Evolutionary conservation across 345 rosid genomes (phyloP).

Genomic region (Carallia brachiata): DNA sequence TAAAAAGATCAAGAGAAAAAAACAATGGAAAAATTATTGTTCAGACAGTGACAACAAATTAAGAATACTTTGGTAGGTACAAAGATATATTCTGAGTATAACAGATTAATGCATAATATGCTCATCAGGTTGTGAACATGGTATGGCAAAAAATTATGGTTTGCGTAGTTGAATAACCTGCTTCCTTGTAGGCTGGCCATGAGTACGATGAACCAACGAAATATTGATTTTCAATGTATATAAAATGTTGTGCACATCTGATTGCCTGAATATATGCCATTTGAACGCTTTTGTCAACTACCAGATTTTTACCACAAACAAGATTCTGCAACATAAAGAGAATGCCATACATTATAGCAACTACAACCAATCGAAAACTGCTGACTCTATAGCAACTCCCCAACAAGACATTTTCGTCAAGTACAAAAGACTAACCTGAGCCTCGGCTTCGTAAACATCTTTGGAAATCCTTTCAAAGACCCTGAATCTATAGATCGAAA

Average conservation of each 20-base stretch:
- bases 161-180: slow-evolving; percentile 45
- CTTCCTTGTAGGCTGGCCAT: slow-evolving; percentile 73
- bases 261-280: slow-evolving; percentile 88
- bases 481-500: slow-evolving; percentile 86
- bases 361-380: not conserved
- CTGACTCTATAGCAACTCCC: not conserved
- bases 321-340: slow-evolving; percentile 56
- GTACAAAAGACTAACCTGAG: slow-evolving; percentile 40
- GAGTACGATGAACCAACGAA: slow-evolving; percentile 85
- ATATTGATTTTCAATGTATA: slow-evolving; percentile 87
- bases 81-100: too few species aligned
- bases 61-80: too few species aligned
- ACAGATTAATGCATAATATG: too few species aligned
- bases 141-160: not conserved
- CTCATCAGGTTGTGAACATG: not conserved
- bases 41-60: not conserved
- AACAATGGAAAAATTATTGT: not conserved
- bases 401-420: not conserved
- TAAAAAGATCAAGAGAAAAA: not conserved
- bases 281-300: slow-evolving; percentile 85
- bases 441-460: slow-evolving; percentile 49
- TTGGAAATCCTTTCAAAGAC: slow-evolving; percentile 90
- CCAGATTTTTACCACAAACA: slow-evolving; percentile 77
- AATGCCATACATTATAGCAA: not conserved
- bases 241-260: slow-evolving; percentile 78